Conservation (phyloP, 73 alveolate species). For the Paramecium tetraurelia region DNA sequence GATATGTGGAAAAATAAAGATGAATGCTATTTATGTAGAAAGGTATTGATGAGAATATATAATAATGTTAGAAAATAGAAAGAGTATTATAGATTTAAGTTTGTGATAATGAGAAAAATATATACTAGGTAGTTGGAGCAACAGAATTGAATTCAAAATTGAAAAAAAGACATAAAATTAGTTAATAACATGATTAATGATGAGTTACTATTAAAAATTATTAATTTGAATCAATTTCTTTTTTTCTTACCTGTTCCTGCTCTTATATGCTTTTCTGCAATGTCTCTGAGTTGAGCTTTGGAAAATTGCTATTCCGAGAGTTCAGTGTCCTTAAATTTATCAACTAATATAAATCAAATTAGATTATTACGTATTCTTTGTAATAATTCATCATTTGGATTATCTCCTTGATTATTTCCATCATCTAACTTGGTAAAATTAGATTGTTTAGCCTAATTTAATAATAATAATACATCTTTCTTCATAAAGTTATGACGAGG, state of each 20-base stretch:
- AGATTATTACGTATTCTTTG: background rate
- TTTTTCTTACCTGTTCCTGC: background rate
- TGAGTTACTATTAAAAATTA: background rate
- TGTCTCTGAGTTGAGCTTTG: background rate
- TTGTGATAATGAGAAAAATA: background rate
- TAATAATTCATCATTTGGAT: background rate
- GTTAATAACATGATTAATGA: background rate
- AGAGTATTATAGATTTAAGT: background rate
- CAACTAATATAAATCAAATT: background rate
- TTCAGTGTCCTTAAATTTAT: background rate
- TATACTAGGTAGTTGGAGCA: background rate
- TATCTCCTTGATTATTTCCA: background rate
- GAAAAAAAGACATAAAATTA: background rate
- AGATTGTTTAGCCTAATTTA: background rate
- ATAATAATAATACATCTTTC: background rate
- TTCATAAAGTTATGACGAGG: background rate
- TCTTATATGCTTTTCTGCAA: background rate
- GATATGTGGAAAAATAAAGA: slow-evolving; percentile 56
- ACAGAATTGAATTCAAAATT: background rate
- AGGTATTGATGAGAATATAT: background rate
- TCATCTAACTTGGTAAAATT: background rate
- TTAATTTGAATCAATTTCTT: background rate
- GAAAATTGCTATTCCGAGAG: background rate
- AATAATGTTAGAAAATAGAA: background rate
- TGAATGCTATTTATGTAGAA: slow-evolving; percentile 43